Base-by-base conservation (phyloP, 2,329 filamentous ascomycete species). In the Alternaria gaisen region DNA sequence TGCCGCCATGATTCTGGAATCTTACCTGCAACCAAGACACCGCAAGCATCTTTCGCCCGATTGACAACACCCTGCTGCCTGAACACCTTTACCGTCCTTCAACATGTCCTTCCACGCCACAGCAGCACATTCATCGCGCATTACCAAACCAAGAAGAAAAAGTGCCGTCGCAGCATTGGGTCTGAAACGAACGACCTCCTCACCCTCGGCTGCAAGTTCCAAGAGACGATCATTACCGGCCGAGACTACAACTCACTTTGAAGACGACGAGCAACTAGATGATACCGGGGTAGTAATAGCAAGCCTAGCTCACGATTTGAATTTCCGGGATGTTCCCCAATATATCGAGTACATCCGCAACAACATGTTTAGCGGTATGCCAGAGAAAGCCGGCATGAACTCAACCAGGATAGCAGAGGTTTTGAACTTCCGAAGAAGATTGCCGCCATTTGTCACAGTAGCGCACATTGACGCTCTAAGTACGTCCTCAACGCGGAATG, bases 401-500 rank as follows among this genome's bases (percentile, higher is more conserved):
- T 89, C 87, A 5, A 85, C 84, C 20, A 83, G 88, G 11, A 87
- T 88, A 14, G 82, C 89, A 3, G 86, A 90, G 69, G 79, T 91
- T 16, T 81, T 92, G 53, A 87, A 88, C 63, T 88, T 86, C 72
- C 83, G 90, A 18, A 79, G 77, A 32, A 78, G 78, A 14, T 76
- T 91, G 40, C 89, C 91, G 10, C 87, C 87, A 0, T 81, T 92
- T 22, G 87, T 90, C 5, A 90, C 88, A 0, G 76, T 88, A 20
- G 85, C 88, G 1, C 90, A 93, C 72, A 75, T 93, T 7, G 86
- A 90, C 63, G 85, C 89, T 1, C 77, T 92, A 2, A 82, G 90
- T 44, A 79, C 78, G 10, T 88, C 86, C 3, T 86, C 90, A 1
- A 91, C 90, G 0, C 82, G 80, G 1, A 87, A 87, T 1, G 90